Evolutionary conservation across 192 early-diverging fungal species (phyloP).

Genomic region (Glomus cerebriforme): DNA sequence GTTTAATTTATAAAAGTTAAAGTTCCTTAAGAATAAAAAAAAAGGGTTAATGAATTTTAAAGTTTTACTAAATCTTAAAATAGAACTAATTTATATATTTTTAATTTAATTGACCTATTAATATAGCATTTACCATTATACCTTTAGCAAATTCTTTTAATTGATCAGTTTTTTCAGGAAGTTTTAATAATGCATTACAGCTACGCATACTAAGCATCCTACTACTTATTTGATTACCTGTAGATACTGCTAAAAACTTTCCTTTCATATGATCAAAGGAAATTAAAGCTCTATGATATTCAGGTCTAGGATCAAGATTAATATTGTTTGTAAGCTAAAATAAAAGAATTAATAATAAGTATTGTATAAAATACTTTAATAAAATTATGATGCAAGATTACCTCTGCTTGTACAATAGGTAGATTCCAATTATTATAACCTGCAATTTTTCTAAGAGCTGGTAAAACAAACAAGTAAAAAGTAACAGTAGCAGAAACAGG

Average conservation of each 20-base stretch:
- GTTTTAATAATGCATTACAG: slow-evolving; percentile 77
- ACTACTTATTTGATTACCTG: slow-evolving; percentile 78
- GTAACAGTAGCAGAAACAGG: slow-evolving; percentile 90
- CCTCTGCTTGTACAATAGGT: slow-evolving; percentile 59
- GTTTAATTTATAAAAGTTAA: no score
- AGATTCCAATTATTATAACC: slow-evolving; percentile 59
- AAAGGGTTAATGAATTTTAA: no score
- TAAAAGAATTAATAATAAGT: background rate
- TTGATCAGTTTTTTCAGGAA: slow-evolving; percentile 57
- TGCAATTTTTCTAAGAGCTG: slow-evolving; percentile 78
- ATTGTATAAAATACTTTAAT: background rate
- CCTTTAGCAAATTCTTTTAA: slow-evolving; percentile 40
- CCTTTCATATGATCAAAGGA: slow-evolving; percentile 39
- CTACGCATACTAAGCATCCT: slow-evolving; percentile 73
- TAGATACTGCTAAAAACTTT: slow-evolving; percentile 55
- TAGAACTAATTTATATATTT: background rate
- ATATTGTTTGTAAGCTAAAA: slow-evolving; percentile 10
- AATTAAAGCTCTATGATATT: slow-evolving; percentile 63
- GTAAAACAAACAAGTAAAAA: slow-evolving; percentile 88
- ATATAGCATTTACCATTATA: slow-evolving; percentile 50
- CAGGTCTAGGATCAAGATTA: slow-evolving; percentile 63
- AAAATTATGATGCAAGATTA: slow-evolving; percentile 39
- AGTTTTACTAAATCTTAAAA: no score
- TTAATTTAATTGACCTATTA: slow-evolving; percentile 53
- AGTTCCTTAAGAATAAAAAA: no score